Evolutionary conservation across 164 flowering plant species (phyloP).

Genomic region (Vitis cinerea): DNA sequence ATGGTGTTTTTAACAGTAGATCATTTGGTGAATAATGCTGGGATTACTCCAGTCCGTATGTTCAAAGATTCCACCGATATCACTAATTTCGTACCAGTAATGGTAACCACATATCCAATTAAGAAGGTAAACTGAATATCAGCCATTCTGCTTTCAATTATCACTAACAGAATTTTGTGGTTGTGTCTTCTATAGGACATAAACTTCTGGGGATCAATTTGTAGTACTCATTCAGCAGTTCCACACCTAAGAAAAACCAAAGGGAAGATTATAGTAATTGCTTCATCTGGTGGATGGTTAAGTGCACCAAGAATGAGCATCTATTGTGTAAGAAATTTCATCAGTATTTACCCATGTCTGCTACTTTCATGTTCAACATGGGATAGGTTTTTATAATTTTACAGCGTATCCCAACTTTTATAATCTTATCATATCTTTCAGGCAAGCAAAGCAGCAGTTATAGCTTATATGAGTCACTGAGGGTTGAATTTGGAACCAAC

Average conservation of each 20-base stretch:
- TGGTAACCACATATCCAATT: slow-evolving; percentile 34
- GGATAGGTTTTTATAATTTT: neutral
- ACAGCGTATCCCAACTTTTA: neutral
- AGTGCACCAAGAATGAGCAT: slow-evolving; percentile 26
- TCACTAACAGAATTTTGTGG: neutral
- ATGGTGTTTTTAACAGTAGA: slow-evolving; percentile 47
- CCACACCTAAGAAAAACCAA: slow-evolving; percentile 36
- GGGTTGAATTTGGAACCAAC: slow-evolving; percentile 43
- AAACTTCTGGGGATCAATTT: slow-evolving; percentile 49
- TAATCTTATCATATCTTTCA: neutral
- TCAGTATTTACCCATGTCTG: neutral
- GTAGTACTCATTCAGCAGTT: slow-evolving; percentile 28
- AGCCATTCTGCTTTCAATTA: too few species aligned
- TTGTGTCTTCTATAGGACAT: slow-evolving; percentile 24
- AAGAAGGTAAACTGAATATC: too few species aligned
- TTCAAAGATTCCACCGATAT: slow-evolving; percentile 39
- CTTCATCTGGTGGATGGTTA: slow-evolving; percentile 25
- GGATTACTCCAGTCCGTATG: slow-evolving; percentile 30
- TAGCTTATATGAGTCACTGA: slow-evolving; percentile 43
- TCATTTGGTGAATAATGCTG: slow-evolving; percentile 72
- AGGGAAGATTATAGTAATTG: slow-evolving; percentile 39
- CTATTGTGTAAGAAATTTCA: slow-evolving; percentile 26
- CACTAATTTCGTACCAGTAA: slow-evolving; percentile 18
- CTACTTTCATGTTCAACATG: too few species aligned
- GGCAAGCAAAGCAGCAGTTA: slow-evolving; percentile 58